phyloP scores from a whole-genome alignment of 2,329 filamentous ascomycete species.

The Aspergillus thermomutatus region DNA sequence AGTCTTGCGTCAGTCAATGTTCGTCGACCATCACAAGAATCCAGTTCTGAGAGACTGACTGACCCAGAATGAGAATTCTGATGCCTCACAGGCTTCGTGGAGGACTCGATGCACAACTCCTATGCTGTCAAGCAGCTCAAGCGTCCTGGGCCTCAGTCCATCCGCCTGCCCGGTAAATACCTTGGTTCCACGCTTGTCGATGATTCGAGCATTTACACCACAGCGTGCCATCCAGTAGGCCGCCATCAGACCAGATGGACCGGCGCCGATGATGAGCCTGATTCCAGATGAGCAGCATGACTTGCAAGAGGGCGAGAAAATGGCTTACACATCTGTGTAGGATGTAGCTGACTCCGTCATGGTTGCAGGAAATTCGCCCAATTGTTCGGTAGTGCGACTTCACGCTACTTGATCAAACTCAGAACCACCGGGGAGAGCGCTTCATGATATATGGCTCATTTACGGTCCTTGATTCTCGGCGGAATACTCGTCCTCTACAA shows the following conservation, averaged over 20 bases:
- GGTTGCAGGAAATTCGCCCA: background rate
- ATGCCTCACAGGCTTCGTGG: constrained; percentile 65
- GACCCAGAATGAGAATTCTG: constrained; percentile 57
- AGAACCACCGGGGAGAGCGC: background rate
- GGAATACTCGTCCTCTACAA: background rate
- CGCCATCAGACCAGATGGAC: constrained; percentile 48
- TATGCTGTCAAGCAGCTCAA: constrained; percentile 64
- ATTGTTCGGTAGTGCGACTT: background rate
- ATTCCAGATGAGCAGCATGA: background rate
- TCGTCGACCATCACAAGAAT: background rate
- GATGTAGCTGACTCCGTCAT: constrained; percentile 1
- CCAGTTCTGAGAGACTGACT: constrained; percentile 3
- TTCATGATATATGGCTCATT: background rate
- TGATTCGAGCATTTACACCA: constrained; percentile 47
- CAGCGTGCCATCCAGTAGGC: constrained; percentile 49
- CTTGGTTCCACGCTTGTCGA: constrained; percentile 45
- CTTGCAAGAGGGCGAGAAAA: background rate
- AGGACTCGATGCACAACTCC: constrained; percentile 62
- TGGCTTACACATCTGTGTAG: constrained; percentile 9
- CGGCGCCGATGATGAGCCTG: constrained; percentile 47
- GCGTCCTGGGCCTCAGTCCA: constrained; percentile 11
- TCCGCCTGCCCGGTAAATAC: constrained; percentile 24
- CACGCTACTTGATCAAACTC: background rate
- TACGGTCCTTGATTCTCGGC: background rate
- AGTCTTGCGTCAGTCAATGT: background rate